Evolutionary conservation across 164 flowering plant species (phyloP).

Genomic region (Buxus sempervirens): DNA sequence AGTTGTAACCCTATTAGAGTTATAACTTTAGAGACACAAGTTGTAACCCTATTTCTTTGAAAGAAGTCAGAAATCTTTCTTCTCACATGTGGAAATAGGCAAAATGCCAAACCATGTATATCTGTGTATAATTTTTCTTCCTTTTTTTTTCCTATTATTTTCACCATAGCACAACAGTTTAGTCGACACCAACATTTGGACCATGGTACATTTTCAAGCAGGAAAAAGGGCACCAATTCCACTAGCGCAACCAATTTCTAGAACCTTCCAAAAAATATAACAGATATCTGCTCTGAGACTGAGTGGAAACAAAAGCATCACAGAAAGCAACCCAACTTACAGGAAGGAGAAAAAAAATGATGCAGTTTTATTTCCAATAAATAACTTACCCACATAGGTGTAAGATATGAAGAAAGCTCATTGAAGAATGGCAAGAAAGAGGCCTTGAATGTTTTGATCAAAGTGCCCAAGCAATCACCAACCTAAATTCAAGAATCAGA

Average conservation of each 20-base stretch:
- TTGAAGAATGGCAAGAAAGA: conserved; percentile 95
- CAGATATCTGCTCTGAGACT: not conserved
- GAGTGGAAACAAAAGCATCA: not conserved
- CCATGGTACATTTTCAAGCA: no score
- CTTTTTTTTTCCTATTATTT: no score
- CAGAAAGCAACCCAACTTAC: not conserved
- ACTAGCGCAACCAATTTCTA: not conserved
- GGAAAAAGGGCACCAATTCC: not conserved
- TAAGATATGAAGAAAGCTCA: conserved; percentile 74
- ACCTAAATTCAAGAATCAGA: conserved; percentile 43
- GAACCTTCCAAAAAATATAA: not conserved
- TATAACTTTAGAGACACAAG: no score
- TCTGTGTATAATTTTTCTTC: no score
- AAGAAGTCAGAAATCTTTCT: no score
- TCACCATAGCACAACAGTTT: no score
- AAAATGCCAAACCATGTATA: no score
- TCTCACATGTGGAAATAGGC: no score
- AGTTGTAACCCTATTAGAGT: no score
- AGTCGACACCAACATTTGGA: not conserved
- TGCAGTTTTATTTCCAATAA: not conserved
- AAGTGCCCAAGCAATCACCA: conserved; percentile 91
- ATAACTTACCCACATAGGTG: conserved; percentile 94
- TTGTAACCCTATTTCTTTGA: no score
- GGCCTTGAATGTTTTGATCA: conserved; percentile 88
- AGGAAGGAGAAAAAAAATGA: not conserved